Evolutionary conservation across 2,329 filamentous ascomycete species (phyloP).

Genomic region (Epichloe glyceriae): DNA sequence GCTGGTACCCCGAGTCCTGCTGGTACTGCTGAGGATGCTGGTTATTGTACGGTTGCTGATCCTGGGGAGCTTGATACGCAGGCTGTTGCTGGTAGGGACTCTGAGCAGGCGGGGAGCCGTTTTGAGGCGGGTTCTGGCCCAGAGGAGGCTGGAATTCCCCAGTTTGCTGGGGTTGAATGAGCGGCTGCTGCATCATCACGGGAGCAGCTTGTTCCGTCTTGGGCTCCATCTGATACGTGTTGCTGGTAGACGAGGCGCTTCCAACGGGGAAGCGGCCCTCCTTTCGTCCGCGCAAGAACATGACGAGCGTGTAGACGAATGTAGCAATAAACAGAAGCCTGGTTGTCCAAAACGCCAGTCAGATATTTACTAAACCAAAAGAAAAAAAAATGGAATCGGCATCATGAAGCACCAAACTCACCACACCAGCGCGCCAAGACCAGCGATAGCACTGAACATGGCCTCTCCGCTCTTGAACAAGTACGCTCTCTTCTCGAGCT

Average conservation of each 20-base stretch:
- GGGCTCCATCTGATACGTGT: slow-evolving; percentile 21
- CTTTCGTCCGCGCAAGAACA: slow-evolving; percentile 25
- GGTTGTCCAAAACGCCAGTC: neutral
- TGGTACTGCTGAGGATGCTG: neutral
- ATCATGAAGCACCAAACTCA: slow-evolving; percentile 12
- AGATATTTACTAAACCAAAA: neutral
- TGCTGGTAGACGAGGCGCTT: slow-evolving; percentile 4
- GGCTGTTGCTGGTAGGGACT: slow-evolving; percentile 18
- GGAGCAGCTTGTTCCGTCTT: slow-evolving; percentile 14
- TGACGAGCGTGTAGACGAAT: slow-evolving; percentile 23
- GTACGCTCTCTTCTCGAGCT: slow-evolving; percentile 15
- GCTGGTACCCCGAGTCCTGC: slow-evolving; percentile 7
- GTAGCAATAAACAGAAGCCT: slow-evolving; percentile 27
- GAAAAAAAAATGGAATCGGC: neutral
- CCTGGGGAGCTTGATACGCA: slow-evolving; percentile 13
- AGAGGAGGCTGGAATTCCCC: slow-evolving; percentile 8
- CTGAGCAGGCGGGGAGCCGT: slow-evolving; percentile 11
- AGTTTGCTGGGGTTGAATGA: slow-evolving; percentile 9
- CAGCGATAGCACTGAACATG: slow-evolving; percentile 27
- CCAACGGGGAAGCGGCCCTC: slow-evolving; percentile 20
- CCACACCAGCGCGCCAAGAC: slow-evolving; percentile 31
- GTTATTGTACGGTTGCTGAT: slow-evolving; percentile 7
- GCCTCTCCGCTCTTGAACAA: slow-evolving; percentile 22
- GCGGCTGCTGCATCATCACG: slow-evolving; percentile 7
- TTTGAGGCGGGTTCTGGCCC: slow-evolving; percentile 13